Evolutionary conservation across 1,284 basidiomycete genomes (phyloP).

Genomic region (Ganoderma meredithae): DNA sequence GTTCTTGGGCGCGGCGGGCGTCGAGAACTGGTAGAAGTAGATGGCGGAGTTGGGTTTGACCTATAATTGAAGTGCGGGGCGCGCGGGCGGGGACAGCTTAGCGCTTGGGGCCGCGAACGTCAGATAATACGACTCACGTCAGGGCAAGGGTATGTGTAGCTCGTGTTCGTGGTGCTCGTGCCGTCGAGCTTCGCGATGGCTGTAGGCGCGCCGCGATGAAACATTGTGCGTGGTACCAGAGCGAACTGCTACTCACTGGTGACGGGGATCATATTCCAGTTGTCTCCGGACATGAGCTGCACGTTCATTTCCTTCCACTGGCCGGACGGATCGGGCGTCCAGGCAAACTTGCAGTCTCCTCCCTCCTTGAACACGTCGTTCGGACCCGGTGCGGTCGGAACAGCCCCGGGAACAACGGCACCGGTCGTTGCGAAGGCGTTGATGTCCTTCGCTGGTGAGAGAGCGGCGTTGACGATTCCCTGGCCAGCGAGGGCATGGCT

Average conservation of each 20-base stretch:
- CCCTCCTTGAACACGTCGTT: conserved; percentile 65
- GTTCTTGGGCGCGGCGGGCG: conserved; percentile 48
- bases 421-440: conserved; percentile 35
- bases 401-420: conserved; percentile 53
- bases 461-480: conserved; percentile 48
- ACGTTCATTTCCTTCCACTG: conserved; percentile 73
- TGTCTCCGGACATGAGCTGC: conserved; percentile 83
- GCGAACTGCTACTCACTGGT: conserved; percentile 55
- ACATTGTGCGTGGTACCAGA: background rate
- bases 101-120: background rate
- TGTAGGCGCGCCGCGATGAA: conserved; percentile 31
- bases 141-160: conserved; percentile 71
- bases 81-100: too few relatives aligned
- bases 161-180: conserved; percentile 49
- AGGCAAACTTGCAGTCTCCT: conserved; percentile 57
- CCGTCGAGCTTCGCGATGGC: conserved; percentile 71
- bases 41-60: conserved; percentile 74
- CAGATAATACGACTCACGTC: conserved; percentile 47
- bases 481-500: conserved; percentile 44
- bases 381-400: conserved; percentile 54
- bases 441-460: background rate
- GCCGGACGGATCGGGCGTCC: conserved; percentile 64
- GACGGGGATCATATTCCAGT: conserved; percentile 73
- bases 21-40: conserved; percentile 83
- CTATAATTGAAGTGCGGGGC: too few relatives aligned